These are phyloP conservation scores for Nasturtium officinale DNA, from an alignment of 345 rosid species.

Conservation along the genomic window DNA sequence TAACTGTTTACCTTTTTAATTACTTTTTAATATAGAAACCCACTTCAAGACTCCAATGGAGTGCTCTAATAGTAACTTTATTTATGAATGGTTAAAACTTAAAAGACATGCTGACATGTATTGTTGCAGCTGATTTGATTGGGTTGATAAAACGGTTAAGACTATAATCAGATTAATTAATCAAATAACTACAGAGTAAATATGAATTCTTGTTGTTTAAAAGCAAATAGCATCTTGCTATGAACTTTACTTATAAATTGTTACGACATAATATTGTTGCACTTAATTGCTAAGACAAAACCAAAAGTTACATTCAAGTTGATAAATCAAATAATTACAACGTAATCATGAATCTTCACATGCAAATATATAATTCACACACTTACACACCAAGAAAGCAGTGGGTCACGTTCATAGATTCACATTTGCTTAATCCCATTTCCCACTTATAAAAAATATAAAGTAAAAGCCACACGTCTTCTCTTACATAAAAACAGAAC, in stretches of 20 bases:
- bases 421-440: not conserved
- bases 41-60: too few species aligned
- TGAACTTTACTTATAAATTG: not conserved
- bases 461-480: conserved; percentile 1
- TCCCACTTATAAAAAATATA: not conserved
- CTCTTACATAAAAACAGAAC: conserved; percentile 22
- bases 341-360: conserved; percentile 36
- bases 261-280: not conserved
- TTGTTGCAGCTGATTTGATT: conserved; percentile 18
- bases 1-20: too few species aligned
- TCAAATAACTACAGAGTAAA: conserved; percentile 11
- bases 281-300: conserved; percentile 12
- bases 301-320: not conserved
- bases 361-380: conserved; percentile 32
- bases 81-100: not conserved
- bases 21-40: too few species aligned
- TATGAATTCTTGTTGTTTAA: not conserved
- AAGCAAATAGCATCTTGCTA: not conserved
- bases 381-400: conserved; percentile 19
- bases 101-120: not conserved
- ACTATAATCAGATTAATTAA: not conserved
- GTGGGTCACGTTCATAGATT: conserved; percentile 21
- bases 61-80: too few species aligned
- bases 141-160: not conserved
- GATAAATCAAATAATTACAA: conserved; percentile 5